Evolutionary conservation across 176 grass and related monocot genomes (phyloP).

Genomic region (Avena insularis): DNA sequence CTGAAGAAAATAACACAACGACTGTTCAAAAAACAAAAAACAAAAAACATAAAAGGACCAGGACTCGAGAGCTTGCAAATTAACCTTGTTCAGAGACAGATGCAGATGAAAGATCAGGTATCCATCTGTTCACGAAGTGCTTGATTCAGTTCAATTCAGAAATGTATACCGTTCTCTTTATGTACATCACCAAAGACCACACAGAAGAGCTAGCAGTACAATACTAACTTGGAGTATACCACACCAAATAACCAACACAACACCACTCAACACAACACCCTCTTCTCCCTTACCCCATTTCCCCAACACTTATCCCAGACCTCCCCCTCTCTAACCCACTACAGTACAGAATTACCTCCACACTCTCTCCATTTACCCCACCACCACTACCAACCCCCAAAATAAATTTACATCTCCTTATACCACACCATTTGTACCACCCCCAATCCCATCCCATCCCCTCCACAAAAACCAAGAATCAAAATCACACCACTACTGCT

Average conservation of each 20-base stretch:
- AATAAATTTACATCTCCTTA: constrained; percentile 74
- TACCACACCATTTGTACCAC: constrained; percentile 58
- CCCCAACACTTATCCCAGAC: constrained; percentile 41
- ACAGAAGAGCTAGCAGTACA: constrained; percentile 47
- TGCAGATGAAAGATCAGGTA: constrained; percentile 32
- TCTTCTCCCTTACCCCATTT: constrained; percentile 35
- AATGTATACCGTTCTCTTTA: constrained; percentile 64
- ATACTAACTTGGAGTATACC: constrained; percentile 59
- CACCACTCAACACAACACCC: constrained; percentile 5
- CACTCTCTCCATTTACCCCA: constrained; percentile 45
- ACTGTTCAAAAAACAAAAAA: too few relatives aligned
- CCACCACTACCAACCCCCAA: constrained; percentile 38
- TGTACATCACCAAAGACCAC: constrained; percentile 56
- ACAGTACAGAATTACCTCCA: constrained; percentile 46
- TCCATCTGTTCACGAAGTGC: constrained; percentile 21
- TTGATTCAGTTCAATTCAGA: constrained; percentile 25
- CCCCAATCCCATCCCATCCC: constrained; percentile 28
- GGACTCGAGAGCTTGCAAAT: constrained; percentile 8
- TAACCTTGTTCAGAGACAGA: constrained; percentile 1
- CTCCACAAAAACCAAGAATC: constrained; percentile 49
- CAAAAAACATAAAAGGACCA: background rate
- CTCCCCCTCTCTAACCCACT: constrained; percentile 18
- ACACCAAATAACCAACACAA: constrained; percentile 52
- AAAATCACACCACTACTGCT: constrained; percentile 2
- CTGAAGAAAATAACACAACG: background rate